Conservation (phyloP, 1,284 basidiomycete species). For the Marasmius fiardii region DNA sequence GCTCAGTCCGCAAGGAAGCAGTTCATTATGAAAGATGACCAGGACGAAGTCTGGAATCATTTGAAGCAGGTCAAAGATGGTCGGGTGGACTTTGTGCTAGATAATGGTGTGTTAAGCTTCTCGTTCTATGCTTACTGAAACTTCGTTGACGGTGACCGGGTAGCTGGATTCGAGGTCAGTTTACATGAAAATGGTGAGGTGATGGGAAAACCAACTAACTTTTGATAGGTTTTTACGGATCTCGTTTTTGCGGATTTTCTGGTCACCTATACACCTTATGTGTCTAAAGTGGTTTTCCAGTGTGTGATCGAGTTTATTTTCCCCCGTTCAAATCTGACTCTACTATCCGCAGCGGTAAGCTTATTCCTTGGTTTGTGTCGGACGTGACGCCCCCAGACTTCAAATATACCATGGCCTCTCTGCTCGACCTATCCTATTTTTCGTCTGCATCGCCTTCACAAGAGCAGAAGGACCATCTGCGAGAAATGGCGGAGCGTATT, state of each 20-base stretch:
- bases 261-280: conserved; percentile 82
- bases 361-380: conserved; percentile 93
- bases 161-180: conserved; percentile 85
- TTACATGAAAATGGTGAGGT: neutral
- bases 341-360: conserved; percentile 63
- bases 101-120: conserved; percentile 69
- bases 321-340: conserved; percentile 8
- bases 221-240: conserved; percentile 84
- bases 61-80: conserved; percentile 55
- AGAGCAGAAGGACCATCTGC: conserved; percentile 40
- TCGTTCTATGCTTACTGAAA: neutral
- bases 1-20: conserved; percentile 72
- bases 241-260: conserved; percentile 94
- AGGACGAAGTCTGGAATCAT: conserved; percentile 74
- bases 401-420: conserved; percentile 42
- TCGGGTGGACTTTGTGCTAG: conserved; percentile 86
- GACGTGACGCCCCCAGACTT: conserved; percentile 87
- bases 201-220: neutral
- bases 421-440: conserved; percentile 54
- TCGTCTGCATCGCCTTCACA: conserved; percentile 20
- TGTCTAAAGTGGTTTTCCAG: conserved; percentile 86
- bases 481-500: conserved; percentile 73
- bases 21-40: conserved; percentile 85
- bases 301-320: conserved; percentile 33
- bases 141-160: neutral